Evolutionary conservation across 2,329 filamentous ascomycete genomes (phyloP).

Genomic region (Aphanoascus verrucosus): DNA sequence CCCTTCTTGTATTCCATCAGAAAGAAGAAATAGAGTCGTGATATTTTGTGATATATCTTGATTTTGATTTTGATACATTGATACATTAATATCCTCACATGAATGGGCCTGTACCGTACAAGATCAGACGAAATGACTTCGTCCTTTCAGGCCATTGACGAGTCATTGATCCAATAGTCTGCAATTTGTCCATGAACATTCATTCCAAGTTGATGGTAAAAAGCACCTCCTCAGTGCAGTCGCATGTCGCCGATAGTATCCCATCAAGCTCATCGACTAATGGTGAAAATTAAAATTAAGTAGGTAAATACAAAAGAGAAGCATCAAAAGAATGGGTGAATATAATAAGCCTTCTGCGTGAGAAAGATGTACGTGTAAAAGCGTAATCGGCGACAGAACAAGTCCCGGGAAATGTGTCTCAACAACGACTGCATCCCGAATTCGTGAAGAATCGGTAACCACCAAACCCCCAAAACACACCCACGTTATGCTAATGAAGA

Average conservation of each 20-base stretch:
- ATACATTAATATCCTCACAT: neutral
- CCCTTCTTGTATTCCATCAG: slow-evolving; percentile 9
- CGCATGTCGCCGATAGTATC: neutral
- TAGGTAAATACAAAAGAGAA: slow-evolving; percentile 6
- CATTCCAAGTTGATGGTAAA: too few relatives aligned
- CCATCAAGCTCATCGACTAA: neutral
- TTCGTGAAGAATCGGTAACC: neutral
- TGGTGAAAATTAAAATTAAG: slow-evolving; percentile 6
- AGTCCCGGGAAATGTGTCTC: slow-evolving; percentile 1
- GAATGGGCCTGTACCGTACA: neutral
- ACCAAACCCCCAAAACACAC: neutral
- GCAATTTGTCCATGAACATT: too few relatives aligned
- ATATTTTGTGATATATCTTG: slow-evolving; percentile 3
- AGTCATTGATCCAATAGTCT: too few relatives aligned
- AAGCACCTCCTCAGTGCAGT: neutral
- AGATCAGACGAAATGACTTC: neutral
- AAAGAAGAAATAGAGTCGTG: slow-evolving; percentile 9
- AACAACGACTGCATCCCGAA: neutral
- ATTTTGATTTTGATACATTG: neutral
- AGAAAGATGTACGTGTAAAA: neutral
- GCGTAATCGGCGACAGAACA: neutral
- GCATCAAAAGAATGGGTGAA: slow-evolving; percentile 5
- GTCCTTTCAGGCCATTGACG: too few relatives aligned
- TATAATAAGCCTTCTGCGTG: neutral
- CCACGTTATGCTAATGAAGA: slow-evolving; percentile 1